A percentile compares a stretch with the other conserved stretches of the same genome.
Conservation (phyloP, 495 filamentous ascomycete genomes). For the Polyplosphaeria fusca region DNA sequence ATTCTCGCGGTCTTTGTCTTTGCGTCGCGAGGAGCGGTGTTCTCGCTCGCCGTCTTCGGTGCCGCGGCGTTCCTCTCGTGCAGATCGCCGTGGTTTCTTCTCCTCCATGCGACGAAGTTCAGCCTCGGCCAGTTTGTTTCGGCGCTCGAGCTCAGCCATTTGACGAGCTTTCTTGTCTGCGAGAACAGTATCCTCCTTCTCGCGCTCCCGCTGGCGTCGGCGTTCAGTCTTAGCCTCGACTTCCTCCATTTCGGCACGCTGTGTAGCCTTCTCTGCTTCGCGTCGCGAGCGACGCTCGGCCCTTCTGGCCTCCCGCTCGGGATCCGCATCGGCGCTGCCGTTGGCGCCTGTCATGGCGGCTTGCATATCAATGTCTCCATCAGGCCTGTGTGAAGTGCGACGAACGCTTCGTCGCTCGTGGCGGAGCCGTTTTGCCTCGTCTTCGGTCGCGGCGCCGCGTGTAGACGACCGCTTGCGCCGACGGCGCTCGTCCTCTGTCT, state of each 20-base stretch:
- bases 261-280: conserved; percentile 28
- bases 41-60: conserved; percentile 29
- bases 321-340: conserved; percentile 27
- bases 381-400: conserved; percentile 13
- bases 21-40: conserved; percentile 27
- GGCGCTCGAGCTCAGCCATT: conserved; percentile 28
- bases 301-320: conserved; percentile 32
- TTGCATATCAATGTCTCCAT: conserved; percentile 12
- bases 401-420: conserved; percentile 29
- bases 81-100: conserved; percentile 27
- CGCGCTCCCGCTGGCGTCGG: conserved; percentile 27
- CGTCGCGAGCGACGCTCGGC: conserved; percentile 31
- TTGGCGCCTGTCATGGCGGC: conserved; percentile 6
- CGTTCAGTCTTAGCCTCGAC: conserved; percentile 27
- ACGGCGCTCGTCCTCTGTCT: conserved; percentile 31
- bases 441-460: conserved; percentile 28
- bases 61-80: conserved; percentile 23
- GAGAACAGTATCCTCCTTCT: conserved; percentile 21
- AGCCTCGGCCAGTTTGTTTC: conserved; percentile 30
- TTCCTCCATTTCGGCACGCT: conserved; percentile 21
- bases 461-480: conserved; percentile 33
- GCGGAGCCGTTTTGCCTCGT: conserved; percentile 33
- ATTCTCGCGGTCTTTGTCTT: conserved; percentile 26
- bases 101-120: conserved; percentile 35
- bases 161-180: conserved; percentile 32